These are phyloP conservation scores for Paraphaeosphaeria sporulosa DNA, from an alignment of 2,329 filamentous ascomycete genomes.

Conservation along the genomic window DNA sequence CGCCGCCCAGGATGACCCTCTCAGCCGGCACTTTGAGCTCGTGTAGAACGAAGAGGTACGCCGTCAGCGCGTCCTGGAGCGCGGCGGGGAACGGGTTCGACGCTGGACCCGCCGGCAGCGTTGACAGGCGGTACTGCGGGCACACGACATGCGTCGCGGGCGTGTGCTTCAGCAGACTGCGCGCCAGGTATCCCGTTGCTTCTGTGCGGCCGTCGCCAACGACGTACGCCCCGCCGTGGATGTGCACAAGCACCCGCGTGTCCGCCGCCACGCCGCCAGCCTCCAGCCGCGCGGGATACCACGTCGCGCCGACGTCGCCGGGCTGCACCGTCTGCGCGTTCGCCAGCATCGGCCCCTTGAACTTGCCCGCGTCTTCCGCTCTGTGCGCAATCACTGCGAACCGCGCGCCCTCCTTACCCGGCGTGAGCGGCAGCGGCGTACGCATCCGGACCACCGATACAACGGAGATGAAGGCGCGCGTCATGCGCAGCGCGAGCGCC, in stretches of 20 bases:
- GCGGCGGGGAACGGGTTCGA: constrained; percentile 60
- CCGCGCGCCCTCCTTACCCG: constrained; percentile 49
- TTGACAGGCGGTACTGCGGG: constrained; percentile 59
- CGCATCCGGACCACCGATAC: constrained; percentile 33
- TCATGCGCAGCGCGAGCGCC: constrained; percentile 44
- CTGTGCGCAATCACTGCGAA: constrained; percentile 46
- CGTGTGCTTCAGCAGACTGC: constrained; percentile 47
- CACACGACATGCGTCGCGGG: constrained; percentile 51
- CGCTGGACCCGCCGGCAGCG: constrained; percentile 43
- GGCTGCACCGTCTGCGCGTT: constrained; percentile 46
- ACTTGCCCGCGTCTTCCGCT: constrained; percentile 5
- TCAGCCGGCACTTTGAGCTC: constrained; percentile 48
- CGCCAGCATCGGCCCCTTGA: constrained; percentile 40
- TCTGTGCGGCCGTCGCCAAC: constrained; percentile 52
- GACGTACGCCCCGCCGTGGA: constrained; percentile 60
- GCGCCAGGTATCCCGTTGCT: constrained; percentile 41
- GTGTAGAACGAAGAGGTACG: constrained; percentile 57
- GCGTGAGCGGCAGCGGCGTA: constrained; percentile 43
- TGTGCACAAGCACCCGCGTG: constrained; percentile 52
- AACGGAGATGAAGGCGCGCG: constrained; percentile 46
- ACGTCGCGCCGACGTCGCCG: constrained; percentile 50
- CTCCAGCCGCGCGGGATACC: constrained; percentile 48
- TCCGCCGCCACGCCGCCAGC: constrained; percentile 14
- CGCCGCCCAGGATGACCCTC: constrained; percentile 57
- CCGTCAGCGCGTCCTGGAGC: constrained; percentile 58